Percentiles rank a stretch among this genome's conserved stretches.
Conservation (phyloP, 805 yeast genomes). For the Saturnispora kantuleensis region DNA sequence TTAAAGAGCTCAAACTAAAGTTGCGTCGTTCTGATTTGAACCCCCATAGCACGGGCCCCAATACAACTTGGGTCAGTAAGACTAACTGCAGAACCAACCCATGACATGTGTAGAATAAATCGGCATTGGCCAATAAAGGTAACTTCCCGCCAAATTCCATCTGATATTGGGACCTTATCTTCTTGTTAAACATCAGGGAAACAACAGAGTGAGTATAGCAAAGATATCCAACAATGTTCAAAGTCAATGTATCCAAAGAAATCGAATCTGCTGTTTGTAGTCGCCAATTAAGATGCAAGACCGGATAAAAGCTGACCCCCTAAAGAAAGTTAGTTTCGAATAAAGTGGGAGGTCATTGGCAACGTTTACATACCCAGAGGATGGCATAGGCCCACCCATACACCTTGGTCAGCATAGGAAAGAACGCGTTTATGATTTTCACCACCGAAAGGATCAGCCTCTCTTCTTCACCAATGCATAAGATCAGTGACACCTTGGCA, state of each 20-base stretch:
- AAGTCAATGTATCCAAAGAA: constrained; percentile 36
- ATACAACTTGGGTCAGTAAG: constrained; percentile 29
- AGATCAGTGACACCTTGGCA: constrained; percentile 19
- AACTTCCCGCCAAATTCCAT: constrained; percentile 23
- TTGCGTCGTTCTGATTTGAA: constrained; percentile 24
- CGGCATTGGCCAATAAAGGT: constrained; percentile 36
- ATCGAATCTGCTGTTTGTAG: constrained; percentile 37
- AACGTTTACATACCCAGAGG: constrained; percentile 18
- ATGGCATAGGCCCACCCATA: constrained; percentile 25
- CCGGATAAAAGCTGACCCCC: constrained; percentile 44
- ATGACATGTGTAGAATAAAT: constrained; percentile 38
- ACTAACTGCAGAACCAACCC: constrained; percentile 34
- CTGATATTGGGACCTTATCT: constrained; percentile 25
- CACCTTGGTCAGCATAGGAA: background rate
- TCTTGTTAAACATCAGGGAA: constrained; percentile 31
- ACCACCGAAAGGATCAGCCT: background rate
- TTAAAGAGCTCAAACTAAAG: constrained; percentile 19
- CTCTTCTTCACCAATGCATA: background rate
- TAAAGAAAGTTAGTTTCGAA: constrained; percentile 8
- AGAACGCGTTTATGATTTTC: background rate
- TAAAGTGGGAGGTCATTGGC: background rate
- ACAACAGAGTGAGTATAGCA: constrained; percentile 34
- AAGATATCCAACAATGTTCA: constrained; percentile 39
- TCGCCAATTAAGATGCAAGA: constrained; percentile 31
- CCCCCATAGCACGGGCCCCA: constrained; percentile 27